These are phyloP conservation scores for Phoma herbarum DNA, from an alignment of 2,329 filamentous ascomycete genomes.

Conservation along the genomic window DNA sequence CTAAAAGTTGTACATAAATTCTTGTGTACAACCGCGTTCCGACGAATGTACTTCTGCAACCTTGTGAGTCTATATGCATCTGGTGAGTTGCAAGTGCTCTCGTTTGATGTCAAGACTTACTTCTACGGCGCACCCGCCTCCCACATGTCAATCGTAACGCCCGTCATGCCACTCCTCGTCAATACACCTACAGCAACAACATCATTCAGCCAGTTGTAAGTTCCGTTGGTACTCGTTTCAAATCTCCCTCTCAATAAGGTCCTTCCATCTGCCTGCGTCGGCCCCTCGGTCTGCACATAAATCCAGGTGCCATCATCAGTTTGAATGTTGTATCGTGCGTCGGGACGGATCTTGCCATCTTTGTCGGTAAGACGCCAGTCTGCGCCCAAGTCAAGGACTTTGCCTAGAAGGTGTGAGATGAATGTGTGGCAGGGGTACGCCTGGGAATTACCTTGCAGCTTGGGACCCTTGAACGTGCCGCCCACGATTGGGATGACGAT, in stretches of 20 bases:
- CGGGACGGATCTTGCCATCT: constrained; percentile 39
- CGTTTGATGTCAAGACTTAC: not conserved
- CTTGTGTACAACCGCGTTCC: not conserved
- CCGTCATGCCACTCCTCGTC: constrained; percentile 28
- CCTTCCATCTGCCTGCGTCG: constrained; percentile 35
- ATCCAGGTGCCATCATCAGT: constrained; percentile 49
- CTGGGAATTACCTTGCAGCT: constrained; percentile 28
- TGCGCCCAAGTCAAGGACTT: constrained; percentile 48
- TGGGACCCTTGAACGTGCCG: constrained; percentile 42
- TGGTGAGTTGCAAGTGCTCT: not conserved
- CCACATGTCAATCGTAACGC: constrained; percentile 42
- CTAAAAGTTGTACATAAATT: no score
- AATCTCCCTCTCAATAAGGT: constrained; percentile 47
- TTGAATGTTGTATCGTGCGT: constrained; percentile 50
- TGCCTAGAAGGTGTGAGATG: constrained; percentile 25
- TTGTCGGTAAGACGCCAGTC: constrained; percentile 50
- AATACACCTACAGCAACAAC: constrained; percentile 43
- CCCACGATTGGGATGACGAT: constrained; percentile 43
- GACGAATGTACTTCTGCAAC: not conserved
- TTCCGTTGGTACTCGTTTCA: constrained; percentile 45
- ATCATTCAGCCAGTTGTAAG: constrained; percentile 52
- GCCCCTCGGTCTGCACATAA: constrained; percentile 46
- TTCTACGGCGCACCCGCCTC: constrained; percentile 23
- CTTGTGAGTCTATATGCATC: not conserved
- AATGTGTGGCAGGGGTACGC: not conserved